These are phyloP conservation scores for Gracilariopsis chorda DNA, from an alignment of 23 red algal species.

Conservation along the genomic window DNA sequence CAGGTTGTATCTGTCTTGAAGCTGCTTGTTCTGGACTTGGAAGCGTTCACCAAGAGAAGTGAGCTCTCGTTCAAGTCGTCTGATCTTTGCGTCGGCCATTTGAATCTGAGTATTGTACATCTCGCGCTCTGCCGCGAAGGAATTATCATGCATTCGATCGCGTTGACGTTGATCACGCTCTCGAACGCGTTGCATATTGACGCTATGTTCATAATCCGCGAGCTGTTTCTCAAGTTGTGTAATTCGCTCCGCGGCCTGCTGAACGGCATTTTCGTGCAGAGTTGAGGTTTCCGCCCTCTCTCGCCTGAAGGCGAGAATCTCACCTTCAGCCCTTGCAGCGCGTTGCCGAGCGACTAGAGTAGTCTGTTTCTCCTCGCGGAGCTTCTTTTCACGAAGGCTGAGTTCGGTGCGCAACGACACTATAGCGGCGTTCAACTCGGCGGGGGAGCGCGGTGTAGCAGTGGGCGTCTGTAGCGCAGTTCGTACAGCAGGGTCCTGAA, in stretches of 20 bases:
- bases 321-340: conserved; percentile 41
- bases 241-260: conserved; percentile 15
- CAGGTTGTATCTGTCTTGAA: neutral
- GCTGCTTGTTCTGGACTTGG: neutral
- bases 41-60: neutral
- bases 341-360: conserved; percentile 30
- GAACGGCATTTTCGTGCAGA: neutral
- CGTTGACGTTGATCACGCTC: neutral
- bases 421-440: conserved; percentile 31
- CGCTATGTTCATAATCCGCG: neutral
- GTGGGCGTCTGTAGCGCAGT: neutral
- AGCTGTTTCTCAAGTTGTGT: neutral
- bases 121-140: conserved; percentile 1
- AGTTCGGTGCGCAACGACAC: conserved; percentile 43
- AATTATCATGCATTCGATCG: neutral
- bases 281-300: neutral
- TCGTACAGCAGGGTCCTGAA: conserved; percentile 12
- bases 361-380: neutral
- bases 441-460: neutral
- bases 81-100: neutral
- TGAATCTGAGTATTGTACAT: neutral
- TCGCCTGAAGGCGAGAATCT: neutral
- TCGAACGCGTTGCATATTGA: neutral
- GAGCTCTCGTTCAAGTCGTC: neutral
- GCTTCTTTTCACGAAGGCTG: neutral